Conservation (phyloP, 1,284 basidiomycete species). For the Cryptococcus neoformans region DNA sequence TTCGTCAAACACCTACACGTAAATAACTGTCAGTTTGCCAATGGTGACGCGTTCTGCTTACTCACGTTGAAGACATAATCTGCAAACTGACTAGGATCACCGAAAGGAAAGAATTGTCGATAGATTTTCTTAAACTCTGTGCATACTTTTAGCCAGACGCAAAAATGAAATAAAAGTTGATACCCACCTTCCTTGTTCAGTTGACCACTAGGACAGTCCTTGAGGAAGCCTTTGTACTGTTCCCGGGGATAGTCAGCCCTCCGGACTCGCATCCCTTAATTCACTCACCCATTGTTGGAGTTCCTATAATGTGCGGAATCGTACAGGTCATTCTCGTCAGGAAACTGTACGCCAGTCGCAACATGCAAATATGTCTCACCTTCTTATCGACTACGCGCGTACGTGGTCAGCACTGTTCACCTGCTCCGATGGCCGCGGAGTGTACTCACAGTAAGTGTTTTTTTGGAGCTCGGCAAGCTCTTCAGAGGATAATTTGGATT, state of each 20-base stretch:
- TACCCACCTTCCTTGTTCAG: conserved; percentile 72
- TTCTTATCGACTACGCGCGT: conserved; percentile 86
- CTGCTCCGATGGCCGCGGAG: background rate
- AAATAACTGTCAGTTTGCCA: background rate
- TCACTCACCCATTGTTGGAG: conserved; percentile 83
- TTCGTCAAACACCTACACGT: conserved; percentile 72
- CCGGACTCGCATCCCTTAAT: background rate
- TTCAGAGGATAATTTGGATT: conserved; percentile 93
- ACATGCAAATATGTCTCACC: background rate
- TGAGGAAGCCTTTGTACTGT: conserved; percentile 98
- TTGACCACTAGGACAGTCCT: conserved; percentile 96
- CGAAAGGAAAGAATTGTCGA: conserved; percentile 99
- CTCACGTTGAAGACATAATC: conserved; percentile 91
- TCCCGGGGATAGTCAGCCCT: background rate
- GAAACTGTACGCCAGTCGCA: background rate
- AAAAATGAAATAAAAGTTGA: background rate
- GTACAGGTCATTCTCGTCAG: background rate
- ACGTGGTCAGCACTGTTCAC: background rate
- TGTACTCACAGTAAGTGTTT: conserved; percentile 88
- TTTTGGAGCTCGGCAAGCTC: conserved; percentile 95
- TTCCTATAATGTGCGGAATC: conserved; percentile 53
- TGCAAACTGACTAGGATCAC: conserved; percentile 94
- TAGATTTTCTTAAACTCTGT: conserved; percentile 94
- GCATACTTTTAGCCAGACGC: background rate
- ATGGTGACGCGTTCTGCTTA: background rate